Evolutionary conservation across 1,284 basidiomycete genomes (phyloP), one percentile per base, ranked within the genome.

Genomic region (Ganoderma sinense): DNA sequence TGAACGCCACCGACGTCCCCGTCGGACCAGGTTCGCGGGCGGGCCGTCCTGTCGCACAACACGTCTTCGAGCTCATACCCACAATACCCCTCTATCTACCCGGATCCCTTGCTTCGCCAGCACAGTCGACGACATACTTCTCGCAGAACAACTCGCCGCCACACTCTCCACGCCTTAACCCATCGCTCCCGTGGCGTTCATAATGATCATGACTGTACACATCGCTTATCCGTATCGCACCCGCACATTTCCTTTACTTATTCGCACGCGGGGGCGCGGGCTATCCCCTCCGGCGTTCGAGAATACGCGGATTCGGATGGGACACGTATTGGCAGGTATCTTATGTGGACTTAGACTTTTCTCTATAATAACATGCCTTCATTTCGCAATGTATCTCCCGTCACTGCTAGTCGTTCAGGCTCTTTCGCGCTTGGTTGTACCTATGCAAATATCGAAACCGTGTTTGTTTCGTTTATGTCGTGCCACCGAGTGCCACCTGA

Each of bases 31-130:
- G 68, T 48, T 55, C 74, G 18, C 72, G 79, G 41, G 70, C 71
- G 39, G 68, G 84, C 85, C 64, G 85, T 2, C 76, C 88, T 13
- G 82, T 88, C 31, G 85, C 87, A 5, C 93, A 94, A 73, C 91
- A 94, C 73, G 90, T 94, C n/a, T 93, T 94, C 74, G 93, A 94
- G 79, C 84, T 94, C 41, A 88, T 93, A 40, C 93, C 94, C 0
- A 94, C 93, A 0, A 89, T 93, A 59, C 92, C 91, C 7, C 81
- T 94, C 16, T 90, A 86, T 75, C 83, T 89, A 2, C 89, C 89
- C 16, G 88, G 84, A 14, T 87, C 89, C 18, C 78, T 93, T 61
- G 84, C 88, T 4, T 91, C 91, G 1, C 91, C 91, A 3, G 84
- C 89, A 6, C 86, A 87, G 51, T 85, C 85, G 29, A 86, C 86